These are phyloP conservation scores for Botrytis fabae DNA, from an alignment of 2,329 filamentous ascomycete genomes.

Conservation along the genomic window DNA sequence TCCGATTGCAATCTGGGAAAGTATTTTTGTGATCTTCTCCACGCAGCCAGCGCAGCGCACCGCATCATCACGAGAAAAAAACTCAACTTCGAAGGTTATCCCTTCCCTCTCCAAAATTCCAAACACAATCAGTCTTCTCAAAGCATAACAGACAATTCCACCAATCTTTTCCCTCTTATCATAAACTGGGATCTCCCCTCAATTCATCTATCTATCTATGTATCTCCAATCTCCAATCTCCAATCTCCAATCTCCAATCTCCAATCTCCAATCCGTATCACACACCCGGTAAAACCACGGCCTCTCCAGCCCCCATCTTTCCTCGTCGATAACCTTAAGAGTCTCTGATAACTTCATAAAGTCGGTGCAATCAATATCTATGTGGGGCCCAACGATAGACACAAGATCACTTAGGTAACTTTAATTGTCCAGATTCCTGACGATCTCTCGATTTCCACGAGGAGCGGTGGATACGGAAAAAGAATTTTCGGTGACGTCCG, in stretches of 20 bases:
- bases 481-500: background rate
- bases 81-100: background rate
- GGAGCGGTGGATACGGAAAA: background rate
- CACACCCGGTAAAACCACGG: background rate
- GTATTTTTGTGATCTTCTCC: background rate
- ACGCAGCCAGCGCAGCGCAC: background rate
- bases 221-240: background rate
- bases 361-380: background rate
- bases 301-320: background rate
- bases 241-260: too few species aligned
- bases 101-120: background rate
- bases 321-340: background rate
- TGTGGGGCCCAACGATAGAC: background rate
- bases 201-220: background rate
- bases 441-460: slow-evolving; percentile 3
- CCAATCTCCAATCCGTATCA: background rate
- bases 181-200: background rate
- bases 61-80: background rate
- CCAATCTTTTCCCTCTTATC: background rate
- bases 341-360: slow-evolving; percentile 10
- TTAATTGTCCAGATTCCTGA: background rate
- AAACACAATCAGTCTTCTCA: background rate
- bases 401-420: background rate
- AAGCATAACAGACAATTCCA: background rate
- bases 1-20: background rate